Evolutionary conservation across 805 yeast genomes (phyloP), one percentile per base, ranked within the genome.

Genomic region (Nakazawaea siamensis): DNA sequence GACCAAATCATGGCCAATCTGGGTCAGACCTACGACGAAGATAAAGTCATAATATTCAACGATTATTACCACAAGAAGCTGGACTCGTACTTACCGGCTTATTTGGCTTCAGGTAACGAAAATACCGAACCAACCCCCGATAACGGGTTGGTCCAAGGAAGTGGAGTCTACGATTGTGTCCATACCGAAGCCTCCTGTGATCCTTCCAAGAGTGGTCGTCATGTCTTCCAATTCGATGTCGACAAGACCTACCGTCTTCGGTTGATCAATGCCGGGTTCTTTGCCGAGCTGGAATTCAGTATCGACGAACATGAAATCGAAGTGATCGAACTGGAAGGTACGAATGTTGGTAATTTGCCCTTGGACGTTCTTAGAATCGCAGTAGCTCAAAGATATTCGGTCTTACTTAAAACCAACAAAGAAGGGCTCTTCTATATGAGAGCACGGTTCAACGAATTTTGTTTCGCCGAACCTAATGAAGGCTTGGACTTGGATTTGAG

Each of bases 271-370:
- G 59, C 63, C 36, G 82, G 82, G 3, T 65, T 72, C 54, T 73
- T 77, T 31, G 71, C 69, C 3, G 67, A 80, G 3, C 79, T 75
- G 47, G 64, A 64, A 42, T 54, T 76, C 33, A 67, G 65, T 42
- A 58, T 76, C 36, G 76, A 71, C 46, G 69, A 62, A 43, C 80
- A 73, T 49, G 57, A 55, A 15, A 54, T 76, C 45, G 64, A 70
- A 2, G 62, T 76, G 4, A 68, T 76, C 24, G 84, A 75, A 48
- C 62, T 70, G 24, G 83, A 76, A 47, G 82, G 83, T 19, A 63
- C 73, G 10, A 53, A 64, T 32, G 71, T 75, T 2, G 66, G 70
- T 37, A 75, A 75, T 6, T 19, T 34, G 10, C 35, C 38, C 19
- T 29, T 39, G 14, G 48, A 47, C 29, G 37, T 27, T 18, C 26